phyloP scores from a whole-genome alignment of 148 eudicot genomes.

The Amaranthus cruentus region DNA sequence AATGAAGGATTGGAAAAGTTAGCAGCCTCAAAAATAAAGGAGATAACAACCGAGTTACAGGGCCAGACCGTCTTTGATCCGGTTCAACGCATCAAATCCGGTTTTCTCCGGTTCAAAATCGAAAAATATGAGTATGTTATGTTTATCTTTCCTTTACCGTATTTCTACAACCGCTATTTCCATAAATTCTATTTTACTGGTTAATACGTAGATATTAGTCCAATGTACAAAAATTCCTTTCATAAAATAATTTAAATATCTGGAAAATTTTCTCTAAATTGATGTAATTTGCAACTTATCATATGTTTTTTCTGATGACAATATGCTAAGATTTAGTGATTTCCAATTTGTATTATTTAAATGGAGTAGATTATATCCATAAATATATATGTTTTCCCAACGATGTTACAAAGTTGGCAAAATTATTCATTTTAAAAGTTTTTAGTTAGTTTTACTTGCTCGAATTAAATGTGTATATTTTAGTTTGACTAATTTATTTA shows the following conservation, averaged over 20 bases:
- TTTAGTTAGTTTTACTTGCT: too few species aligned
- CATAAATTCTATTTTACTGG: background rate
- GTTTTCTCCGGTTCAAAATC: conserved; percentile 68
- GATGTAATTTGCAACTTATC: too few species aligned
- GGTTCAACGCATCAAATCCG: conserved; percentile 52
- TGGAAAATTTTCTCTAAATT: too few species aligned
- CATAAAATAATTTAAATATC: too few species aligned
- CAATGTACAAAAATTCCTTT: too few species aligned
- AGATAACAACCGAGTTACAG: conserved; percentile 63
- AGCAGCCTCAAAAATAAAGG: conserved; percentile 64
- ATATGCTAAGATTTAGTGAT: too few species aligned
- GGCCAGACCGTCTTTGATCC: conserved; percentile 29
- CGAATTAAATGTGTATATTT: too few species aligned
- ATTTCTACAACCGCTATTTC: background rate
- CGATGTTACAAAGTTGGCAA: too few species aligned
- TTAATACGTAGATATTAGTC: background rate
- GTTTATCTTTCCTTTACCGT: background rate
- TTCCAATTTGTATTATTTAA: too few species aligned
- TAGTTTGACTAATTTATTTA: background rate
- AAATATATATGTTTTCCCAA: background rate
- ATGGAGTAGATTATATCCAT: too few species aligned
- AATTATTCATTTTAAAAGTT: too few species aligned
- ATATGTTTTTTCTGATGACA: too few species aligned
- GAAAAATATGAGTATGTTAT: conserved; percentile 70
- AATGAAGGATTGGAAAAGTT: conserved; percentile 42